Conservation (phyloP, 768 basidiomycete genomes). For the Amanita brunnescens region DNA sequence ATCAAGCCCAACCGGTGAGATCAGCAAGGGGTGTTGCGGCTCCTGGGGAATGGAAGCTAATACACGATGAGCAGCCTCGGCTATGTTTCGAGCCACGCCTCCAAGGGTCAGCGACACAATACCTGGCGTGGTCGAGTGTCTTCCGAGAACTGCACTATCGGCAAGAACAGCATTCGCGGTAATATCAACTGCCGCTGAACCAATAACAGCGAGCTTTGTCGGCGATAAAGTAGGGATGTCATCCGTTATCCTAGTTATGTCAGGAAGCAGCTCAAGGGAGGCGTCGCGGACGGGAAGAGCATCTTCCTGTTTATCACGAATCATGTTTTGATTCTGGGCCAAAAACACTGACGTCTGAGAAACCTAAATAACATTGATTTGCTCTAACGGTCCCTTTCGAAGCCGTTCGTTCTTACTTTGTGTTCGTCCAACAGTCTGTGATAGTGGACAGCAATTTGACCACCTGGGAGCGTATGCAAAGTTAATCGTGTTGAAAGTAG, state of each 20-base stretch:
- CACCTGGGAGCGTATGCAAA: slow-evolving; percentile 35
- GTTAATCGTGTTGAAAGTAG: background rate
- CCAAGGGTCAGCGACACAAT: slow-evolving; percentile 64
- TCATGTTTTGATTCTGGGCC: background rate
- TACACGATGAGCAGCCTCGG: slow-evolving; percentile 77
- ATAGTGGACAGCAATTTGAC: slow-evolving; percentile 72
- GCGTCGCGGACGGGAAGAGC: background rate
- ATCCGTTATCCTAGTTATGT: background rate
- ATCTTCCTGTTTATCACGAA: background rate
- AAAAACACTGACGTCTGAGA: background rate
- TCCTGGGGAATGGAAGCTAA: slow-evolving; percentile 29
- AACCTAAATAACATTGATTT: background rate
- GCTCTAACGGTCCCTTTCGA: background rate
- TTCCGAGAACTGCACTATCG: slow-evolving; percentile 25
- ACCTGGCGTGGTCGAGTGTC: slow-evolving; percentile 75
- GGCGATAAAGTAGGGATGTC: slow-evolving; percentile 15
- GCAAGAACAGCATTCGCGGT: slow-evolving; percentile 42
- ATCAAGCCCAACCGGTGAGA: slow-evolving; percentile 75
- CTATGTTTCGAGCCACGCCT: slow-evolving; percentile 93
- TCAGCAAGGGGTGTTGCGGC: slow-evolving; percentile 32
- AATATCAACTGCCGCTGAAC: slow-evolving; percentile 86
- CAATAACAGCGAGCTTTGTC: slow-evolving; percentile 62
- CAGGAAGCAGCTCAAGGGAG: background rate
- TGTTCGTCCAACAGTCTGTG: slow-evolving; percentile 35
- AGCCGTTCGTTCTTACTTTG: slow-evolving; percentile 22